Evolutionary conservation across 2,329 filamentous ascomycete species (phyloP).

Genomic region (Rhinocladiella mackenziei): DNA sequence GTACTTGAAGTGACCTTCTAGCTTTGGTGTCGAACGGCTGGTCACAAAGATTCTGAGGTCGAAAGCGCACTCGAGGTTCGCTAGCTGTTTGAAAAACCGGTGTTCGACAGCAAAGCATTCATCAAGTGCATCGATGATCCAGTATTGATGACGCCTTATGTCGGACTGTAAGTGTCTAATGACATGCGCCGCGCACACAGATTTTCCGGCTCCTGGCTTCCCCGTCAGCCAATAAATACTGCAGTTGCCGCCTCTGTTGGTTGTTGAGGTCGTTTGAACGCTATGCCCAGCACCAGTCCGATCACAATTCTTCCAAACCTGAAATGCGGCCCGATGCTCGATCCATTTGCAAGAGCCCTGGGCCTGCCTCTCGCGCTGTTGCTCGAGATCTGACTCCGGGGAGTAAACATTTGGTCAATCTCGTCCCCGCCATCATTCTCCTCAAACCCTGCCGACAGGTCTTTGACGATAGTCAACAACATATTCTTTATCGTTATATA

Average conservation of each 20-base stretch:
- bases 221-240: not conserved
- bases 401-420: no score
- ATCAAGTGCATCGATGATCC: constrained; percentile 6
- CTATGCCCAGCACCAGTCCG: no score
- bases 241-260: no score
- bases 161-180: constrained; percentile 1
- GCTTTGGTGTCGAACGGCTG: not conserved
- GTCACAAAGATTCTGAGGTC: constrained; percentile 2
- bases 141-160: constrained; percentile 1
- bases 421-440: no score
- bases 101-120: constrained; percentile 1
- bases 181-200: constrained; percentile 3
- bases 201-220: constrained; percentile 5
- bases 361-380: constrained; percentile 1
- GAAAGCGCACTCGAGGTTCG: not conserved
- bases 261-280: no score
- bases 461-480: constrained; percentile 27
- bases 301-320: no score
- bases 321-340: not conserved
- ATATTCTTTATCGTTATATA: constrained; percentile 35
- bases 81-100: not conserved
- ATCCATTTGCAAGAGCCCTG: constrained; percentile 3
- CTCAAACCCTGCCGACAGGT: no score
- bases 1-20: not conserved
- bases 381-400: constrained; percentile 3